phyloP scores from a whole-genome alignment of 2,329 filamentous ascomycete genomes.

The Fusarium begoniae region DNA sequence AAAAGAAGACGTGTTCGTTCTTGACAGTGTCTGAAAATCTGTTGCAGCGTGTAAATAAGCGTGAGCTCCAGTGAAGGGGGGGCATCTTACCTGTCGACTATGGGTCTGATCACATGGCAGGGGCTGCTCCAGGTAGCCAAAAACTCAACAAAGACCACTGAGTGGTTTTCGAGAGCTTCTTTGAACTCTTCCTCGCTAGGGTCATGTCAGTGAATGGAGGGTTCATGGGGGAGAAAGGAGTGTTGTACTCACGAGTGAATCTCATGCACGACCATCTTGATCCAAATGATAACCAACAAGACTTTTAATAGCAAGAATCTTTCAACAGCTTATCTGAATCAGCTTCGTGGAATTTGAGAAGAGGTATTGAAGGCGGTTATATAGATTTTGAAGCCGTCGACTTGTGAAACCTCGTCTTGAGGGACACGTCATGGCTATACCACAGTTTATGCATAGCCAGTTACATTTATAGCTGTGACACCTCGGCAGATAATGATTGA shows the following conservation, averaged over 20 bases:
- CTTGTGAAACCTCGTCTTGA: not conserved
- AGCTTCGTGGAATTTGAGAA: not conserved
- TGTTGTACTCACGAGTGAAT: not conserved
- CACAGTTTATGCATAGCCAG: too few species aligned
- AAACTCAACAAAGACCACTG: not conserved
- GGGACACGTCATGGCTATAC: not conserved
- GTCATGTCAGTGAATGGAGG: accelerated
- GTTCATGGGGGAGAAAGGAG: not conserved
- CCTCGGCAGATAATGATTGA: not conserved
- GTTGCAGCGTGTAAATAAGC: not conserved
- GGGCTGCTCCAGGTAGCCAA: not conserved
- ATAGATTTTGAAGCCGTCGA: not conserved
- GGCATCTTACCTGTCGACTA: not conserved
- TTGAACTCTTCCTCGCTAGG: not conserved
- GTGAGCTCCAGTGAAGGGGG: not conserved
- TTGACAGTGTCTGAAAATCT: not conserved
- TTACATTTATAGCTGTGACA: too few species aligned
- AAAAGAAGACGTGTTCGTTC: not conserved
- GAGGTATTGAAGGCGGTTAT: accelerated
- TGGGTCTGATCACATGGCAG: not conserved
- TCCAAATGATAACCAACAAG: not conserved
- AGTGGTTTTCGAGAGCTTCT: not conserved
- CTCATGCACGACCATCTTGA: not conserved
- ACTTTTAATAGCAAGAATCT: too few species aligned
- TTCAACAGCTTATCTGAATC: not conserved